phyloP scores from a whole-genome alignment of 345 rosid genomes.

The Aquilaria yunnanensis region DNA sequence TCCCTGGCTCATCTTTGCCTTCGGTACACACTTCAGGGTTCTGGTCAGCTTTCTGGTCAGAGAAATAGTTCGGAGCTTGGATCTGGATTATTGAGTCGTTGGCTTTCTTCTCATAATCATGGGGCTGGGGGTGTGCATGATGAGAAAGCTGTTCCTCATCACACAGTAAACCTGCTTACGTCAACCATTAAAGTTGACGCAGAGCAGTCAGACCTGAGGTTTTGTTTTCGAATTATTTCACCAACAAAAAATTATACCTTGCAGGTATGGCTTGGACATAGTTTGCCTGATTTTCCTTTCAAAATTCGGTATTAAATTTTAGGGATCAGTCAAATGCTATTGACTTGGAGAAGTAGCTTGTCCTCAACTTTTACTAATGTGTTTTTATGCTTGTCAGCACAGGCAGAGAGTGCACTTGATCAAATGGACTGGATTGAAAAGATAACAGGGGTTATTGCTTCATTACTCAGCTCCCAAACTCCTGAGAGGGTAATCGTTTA shows the following conservation, averaged over 20 bases:
- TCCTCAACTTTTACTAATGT: conserved; percentile 23
- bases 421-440: conserved; percentile 99
- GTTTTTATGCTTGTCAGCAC: conserved; percentile 65
- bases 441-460: conserved; percentile 98
- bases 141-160: conserved; percentile 98
- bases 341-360: conserved; percentile 7
- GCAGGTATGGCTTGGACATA: conserved; percentile 59
- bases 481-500: conserved; percentile 70
- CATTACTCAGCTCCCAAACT: conserved; percentile 91
- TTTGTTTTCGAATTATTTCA: conserved; percentile 98
- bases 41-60: conserved; percentile 79
- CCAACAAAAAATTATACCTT: conserved; percentile 96
- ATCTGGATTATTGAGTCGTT: conserved; percentile 88
- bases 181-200: conserved; percentile 98
- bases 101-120: conserved; percentile 95
- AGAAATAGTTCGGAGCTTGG: conserved; percentile 96
- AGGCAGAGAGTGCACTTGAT: conserved; percentile 98
- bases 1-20: neutral
- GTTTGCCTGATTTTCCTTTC: conserved; percentile 11
- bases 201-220: conserved; percentile 96
- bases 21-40: conserved; percentile 39
- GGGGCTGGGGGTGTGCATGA: conserved; percentile 97
- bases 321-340: neutral
- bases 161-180: conserved; percentile 97
- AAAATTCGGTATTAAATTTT: neutral